These are phyloP conservation scores for Begonia masoniana DNA, from an alignment of 306 rosid species.

Conservation along the genomic window DNA sequence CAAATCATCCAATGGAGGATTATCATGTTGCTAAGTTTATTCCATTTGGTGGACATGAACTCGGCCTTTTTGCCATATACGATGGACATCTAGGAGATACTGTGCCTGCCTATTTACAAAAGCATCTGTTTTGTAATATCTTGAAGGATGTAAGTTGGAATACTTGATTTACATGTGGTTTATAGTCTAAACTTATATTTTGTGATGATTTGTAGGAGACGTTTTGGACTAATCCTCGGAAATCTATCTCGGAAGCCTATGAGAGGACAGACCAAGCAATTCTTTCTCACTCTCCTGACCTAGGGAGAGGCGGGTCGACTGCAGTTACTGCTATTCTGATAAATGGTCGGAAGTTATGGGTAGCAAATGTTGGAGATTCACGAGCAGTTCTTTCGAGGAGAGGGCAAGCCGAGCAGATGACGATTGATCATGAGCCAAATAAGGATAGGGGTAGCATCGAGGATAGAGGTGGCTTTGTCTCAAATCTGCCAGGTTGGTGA, in stretches of 20 bases:
- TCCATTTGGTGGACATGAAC: conserved; percentile 33
- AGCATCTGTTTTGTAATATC: conserved; percentile 65
- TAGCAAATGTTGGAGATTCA: conserved; percentile 75
- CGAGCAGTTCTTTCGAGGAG: conserved; percentile 56
- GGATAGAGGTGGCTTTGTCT: conserved; percentile 83
- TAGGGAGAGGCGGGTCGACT: conserved; percentile 71
- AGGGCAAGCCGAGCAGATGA: conserved; percentile 59
- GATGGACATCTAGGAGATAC: too few relatives aligned
- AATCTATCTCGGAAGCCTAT: conserved; percentile 46
- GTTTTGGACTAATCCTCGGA: conserved; percentile 45
- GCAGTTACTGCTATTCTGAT: conserved; percentile 65
- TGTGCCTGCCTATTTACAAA: conserved; percentile 73
- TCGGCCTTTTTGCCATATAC: conserved; percentile 91
- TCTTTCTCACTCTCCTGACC: conserved; percentile 55
- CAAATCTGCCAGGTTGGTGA: conserved; percentile 79
- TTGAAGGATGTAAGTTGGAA: conserved; percentile 60
- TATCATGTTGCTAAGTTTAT: conserved; percentile 62
- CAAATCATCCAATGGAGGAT: conserved; percentile 90
- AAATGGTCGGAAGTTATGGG: conserved; percentile 41
- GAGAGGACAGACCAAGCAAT: conserved; percentile 61
- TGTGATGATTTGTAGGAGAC: conserved; percentile 30
- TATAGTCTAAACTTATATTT: conserved; percentile 4
- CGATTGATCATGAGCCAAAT: conserved; percentile 70
- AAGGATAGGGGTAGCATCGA: conserved; percentile 67
- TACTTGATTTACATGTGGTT: neutral